Evolutionary conservation across 169 alveolate genomes (phyloP).

Genomic region (Eimeria acervulina): DNA sequence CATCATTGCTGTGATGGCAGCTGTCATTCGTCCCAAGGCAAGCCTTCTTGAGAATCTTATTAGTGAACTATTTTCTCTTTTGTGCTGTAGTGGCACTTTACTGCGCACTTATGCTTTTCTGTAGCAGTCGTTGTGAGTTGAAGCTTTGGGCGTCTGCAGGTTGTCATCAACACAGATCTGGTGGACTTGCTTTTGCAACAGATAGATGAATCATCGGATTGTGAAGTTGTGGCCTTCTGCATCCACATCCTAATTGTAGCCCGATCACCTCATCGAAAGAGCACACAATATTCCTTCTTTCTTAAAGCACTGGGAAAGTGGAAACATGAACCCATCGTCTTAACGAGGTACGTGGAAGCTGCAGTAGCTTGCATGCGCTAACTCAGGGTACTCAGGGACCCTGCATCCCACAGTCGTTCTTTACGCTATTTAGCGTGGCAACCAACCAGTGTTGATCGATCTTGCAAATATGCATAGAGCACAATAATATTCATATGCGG

Average conservation of each 20-base stretch:
- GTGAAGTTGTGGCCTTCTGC: constrained; percentile 78
- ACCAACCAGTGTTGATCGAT: background rate
- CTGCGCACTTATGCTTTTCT: background rate
- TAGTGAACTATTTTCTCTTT: background rate
- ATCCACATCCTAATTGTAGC: constrained; percentile 81
- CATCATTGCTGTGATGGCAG: constrained; percentile 84
- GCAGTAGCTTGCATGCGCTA: background rate
- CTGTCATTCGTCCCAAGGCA: constrained; percentile 82
- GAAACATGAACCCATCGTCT: constrained; percentile 81
- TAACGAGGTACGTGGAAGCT: constrained; percentile 57
- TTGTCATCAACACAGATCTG: constrained; percentile 79
- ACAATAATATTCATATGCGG: background rate
- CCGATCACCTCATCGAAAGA: constrained; percentile 83
- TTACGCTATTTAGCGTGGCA: background rate
- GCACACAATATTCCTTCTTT: constrained; percentile 78
- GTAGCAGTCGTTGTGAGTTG: background rate
- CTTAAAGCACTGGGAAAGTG: constrained; percentile 76
- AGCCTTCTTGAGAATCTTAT: background rate
- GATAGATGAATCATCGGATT: constrained; percentile 65
- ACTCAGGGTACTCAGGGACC: background rate
- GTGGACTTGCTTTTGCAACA: constrained; percentile 80
- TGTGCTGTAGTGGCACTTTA: background rate
- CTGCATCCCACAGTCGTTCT: background rate
- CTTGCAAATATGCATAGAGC: background rate
- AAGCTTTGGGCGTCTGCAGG: constrained; percentile 62